Evolutionary conservation across 2,329 filamentous ascomycete genomes (phyloP), one percentile per base, ranked within the genome.

Genomic region (Nigrospora sphaerica): DNA sequence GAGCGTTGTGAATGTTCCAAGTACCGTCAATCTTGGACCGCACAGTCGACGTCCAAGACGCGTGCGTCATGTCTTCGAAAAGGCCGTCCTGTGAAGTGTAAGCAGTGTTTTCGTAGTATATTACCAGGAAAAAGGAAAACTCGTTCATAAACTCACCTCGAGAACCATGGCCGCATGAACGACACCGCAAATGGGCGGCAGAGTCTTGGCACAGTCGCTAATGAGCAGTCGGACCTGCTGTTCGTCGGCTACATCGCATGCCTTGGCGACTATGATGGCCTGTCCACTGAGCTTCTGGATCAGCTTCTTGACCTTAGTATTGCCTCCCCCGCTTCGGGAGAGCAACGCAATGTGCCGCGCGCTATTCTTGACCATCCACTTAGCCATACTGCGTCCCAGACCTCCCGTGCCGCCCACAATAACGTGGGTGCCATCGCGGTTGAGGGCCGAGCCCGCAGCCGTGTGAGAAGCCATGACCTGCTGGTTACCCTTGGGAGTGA

Each of bases 351-450:
- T 58, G 48, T 71, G 65, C 10, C 64, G 62, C 7, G 74, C 75
- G 2, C 75, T 75, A 16, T 67, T 66, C 33, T 61, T 58, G 4
- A 71, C 64, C 71, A 78, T 73, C 66, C 71, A 71, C 9, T 63
- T 64, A 9, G 72, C 61, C 57, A 78, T 69, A 46, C 69, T 72
- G 39, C 71, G 64, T 6, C 74, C 74, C 11, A 78, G 62, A 16
- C 72, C 74, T 34, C 74, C 74, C 1, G 72, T 73, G 13, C 74
- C 72, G 14, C 74, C 74, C 18, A 76, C 66, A 38, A 77, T 63
- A 36, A 78, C 57, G 52, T 78, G 77, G 0, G 71, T 71, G 4
- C 66, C 69, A 48, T 75, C 62, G 1, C 52, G 23, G 23, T 28
- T 28, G 23, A 28, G 23, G 2, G 7, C 7, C 23, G 7, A 10